phyloP scores from a whole-genome alignment of 2,329 filamentous ascomycete genomes.

The Teratosphaeria pseudoeucalypti region DNA sequence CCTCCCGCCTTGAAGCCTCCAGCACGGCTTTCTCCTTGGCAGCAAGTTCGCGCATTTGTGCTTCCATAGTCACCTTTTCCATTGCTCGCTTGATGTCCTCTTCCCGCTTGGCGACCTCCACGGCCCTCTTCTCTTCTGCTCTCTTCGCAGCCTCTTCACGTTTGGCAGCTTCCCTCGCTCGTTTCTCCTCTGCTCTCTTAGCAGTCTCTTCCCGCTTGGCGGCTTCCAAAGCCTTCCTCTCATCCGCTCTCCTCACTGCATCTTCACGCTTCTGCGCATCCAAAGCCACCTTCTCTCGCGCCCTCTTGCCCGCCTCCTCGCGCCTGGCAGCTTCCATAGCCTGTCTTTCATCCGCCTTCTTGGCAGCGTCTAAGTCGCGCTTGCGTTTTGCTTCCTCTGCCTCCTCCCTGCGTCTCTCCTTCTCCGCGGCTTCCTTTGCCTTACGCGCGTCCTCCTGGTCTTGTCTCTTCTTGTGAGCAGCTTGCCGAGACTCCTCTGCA shows the following conservation, averaged over 20 bases:
- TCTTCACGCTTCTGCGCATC: background rate
- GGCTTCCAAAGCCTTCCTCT: background rate
- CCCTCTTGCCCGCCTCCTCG: background rate
- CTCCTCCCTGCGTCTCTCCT: background rate
- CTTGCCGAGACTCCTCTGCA: background rate
- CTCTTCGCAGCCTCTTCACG: background rate
- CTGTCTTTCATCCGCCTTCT: background rate
- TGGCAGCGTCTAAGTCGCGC: background rate
- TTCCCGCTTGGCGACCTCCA: background rate
- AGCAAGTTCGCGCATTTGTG: background rate
- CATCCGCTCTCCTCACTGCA: background rate
- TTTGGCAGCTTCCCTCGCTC: background rate
- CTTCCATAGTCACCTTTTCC: background rate
- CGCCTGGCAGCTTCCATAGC: background rate
- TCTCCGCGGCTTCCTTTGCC: background rate
- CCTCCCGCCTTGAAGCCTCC: background rate
- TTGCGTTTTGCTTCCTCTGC: background rate
- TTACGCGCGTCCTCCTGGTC: background rate
- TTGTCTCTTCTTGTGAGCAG: background rate
- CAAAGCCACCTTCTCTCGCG: background rate
- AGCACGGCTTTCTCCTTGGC: background rate
- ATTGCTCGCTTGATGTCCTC: background rate
- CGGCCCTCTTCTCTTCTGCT: background rate
- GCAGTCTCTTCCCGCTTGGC: background rate
- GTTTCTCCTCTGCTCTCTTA: background rate